Percentiles rank a stretch among this genome's conserved stretches.
phyloP scores from a whole-genome alignment of 805 yeast species.

The Saccharomycopsis capsularis region DNA sequence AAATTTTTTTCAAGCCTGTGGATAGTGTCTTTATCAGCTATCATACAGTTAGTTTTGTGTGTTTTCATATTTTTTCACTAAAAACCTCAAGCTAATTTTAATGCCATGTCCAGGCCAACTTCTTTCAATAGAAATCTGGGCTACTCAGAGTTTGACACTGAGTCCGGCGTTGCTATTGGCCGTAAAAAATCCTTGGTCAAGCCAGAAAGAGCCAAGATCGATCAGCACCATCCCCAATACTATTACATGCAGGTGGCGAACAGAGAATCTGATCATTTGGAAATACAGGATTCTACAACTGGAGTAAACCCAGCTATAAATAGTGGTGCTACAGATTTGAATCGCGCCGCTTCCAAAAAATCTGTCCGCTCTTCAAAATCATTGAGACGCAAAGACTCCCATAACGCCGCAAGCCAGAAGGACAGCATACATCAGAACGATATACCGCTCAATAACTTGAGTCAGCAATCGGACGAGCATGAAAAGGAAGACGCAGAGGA shows the following conservation, averaged over 20 bases:
- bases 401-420: background rate
- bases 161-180: conserved; percentile 27
- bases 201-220: conserved; percentile 70
- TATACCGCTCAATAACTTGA: conserved; percentile 1
- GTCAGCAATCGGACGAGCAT: background rate
- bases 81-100: too few species aligned
- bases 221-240: conserved; percentile 66
- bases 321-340: conserved; percentile 9
- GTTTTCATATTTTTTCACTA: too few species aligned
- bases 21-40: too few species aligned
- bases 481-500: background rate
- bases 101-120: background rate
- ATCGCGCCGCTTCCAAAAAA: conserved; percentile 18
- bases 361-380: conserved; percentile 10
- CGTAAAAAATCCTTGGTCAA: conserved; percentile 69
- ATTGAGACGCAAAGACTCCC: background rate
- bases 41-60: too few species aligned
- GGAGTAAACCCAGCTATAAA: conserved; percentile 55
- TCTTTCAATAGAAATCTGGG: background rate
- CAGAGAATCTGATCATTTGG: conserved; percentile 54
- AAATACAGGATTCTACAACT: conserved; percentile 61
- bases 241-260: conserved; percentile 72
- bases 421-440: conserved; percentile 2
- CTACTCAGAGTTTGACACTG: conserved; percentile 12
- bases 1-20: too few species aligned